These are phyloP conservation scores for Isabelozyma rhagii DNA, from an alignment of 805 yeast genomes.

Conservation along the genomic window DNA sequence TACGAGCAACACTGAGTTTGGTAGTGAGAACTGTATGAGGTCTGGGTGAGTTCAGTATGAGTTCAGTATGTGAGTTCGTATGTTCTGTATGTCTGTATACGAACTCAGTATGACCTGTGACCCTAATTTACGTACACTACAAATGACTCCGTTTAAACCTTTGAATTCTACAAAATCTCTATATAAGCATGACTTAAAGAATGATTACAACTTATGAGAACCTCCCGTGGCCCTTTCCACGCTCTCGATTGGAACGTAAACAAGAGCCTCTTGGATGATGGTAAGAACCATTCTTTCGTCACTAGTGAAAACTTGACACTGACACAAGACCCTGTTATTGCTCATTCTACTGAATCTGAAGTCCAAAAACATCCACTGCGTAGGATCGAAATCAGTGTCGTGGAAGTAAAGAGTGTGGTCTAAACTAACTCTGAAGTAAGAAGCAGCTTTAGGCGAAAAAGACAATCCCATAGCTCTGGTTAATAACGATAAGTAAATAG, in stretches of 20 bases:
- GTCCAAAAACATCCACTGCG: slow-evolving; percentile 34
- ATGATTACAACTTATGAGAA: slow-evolving; percentile 2
- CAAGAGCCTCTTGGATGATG: slow-evolving; percentile 32
- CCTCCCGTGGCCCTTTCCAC: slow-evolving; percentile 3
- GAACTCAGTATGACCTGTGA: no score
- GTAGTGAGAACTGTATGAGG: no score
- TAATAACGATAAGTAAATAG: slow-evolving; percentile 27
- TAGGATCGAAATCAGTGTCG: slow-evolving; percentile 33
- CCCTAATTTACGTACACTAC: no score
- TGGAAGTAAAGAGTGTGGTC: slow-evolving; percentile 37
- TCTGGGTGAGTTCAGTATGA: no score
- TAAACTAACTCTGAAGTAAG: slow-evolving; percentile 35
- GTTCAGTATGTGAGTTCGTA: no score
- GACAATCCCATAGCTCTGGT: slow-evolving; percentile 22
- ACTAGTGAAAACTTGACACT: slow-evolving; percentile 20
- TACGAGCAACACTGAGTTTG: no score
- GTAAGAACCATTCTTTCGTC: slow-evolving; percentile 28
- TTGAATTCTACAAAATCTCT: not conserved
- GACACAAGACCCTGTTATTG: slow-evolving; percentile 33
- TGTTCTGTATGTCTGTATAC: no score
- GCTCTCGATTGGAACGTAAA: slow-evolving; percentile 5
- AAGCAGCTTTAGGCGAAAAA: slow-evolving; percentile 6
- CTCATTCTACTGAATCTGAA: slow-evolving; percentile 26
- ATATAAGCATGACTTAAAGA: not conserved
- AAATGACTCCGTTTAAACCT: no score